Base-by-base conservation (phyloP, 2,329 filamentous ascomycete species). In the Arthrobotrys entomopaga region DNA sequence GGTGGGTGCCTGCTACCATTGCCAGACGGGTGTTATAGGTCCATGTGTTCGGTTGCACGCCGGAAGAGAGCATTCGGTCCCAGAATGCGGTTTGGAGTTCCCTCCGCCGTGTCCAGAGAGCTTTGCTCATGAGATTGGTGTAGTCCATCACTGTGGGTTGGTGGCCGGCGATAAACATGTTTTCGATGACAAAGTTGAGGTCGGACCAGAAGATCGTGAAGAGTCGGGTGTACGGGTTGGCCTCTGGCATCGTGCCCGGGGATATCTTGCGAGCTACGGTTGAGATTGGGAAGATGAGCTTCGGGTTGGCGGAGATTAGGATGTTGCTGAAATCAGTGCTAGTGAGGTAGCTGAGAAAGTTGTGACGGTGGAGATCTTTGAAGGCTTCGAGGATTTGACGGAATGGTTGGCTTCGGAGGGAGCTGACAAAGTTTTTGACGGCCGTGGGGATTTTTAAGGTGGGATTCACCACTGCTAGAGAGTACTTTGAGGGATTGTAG, bases 1-100 rank as follows among this genome's bases (percentile, higher is more conserved):
- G 71, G 5, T 59, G 56, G 0, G 53, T 11, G 8, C 71, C 65
- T 3, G 60, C 71, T 43, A 60, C 34, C 65, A 75, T 59, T 19
- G 71, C 71, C 20, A 75, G 56, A 29, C 65, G 65, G 48, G 63
- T 64, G 57, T 75, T 75, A 40, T 65, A 75, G n/a, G 71, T 60
- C 71, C 71, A 75, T 8, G 71, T 75, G 56, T 65, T 75, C n/a
- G 71, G 71, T 15, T 65, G 60, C 15, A 75, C 10, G 13, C 65
- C 65, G 2, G 56, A 53, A 7, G 49, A 49, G 26, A 65, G 16
- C 71, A 75, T 75, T 19, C 58, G 42, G 2, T 49, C n/a, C 71
- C 71, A 75, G 26, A 75, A 61, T 7, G 58, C 42, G 3, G 42
- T 53, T 20, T 65, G 65, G 19, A 69, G 57, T 2, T 10, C 6